Evolutionary conservation across 2,329 filamentous ascomycete species (phyloP).

Genomic region (Nemania sp.): DNA sequence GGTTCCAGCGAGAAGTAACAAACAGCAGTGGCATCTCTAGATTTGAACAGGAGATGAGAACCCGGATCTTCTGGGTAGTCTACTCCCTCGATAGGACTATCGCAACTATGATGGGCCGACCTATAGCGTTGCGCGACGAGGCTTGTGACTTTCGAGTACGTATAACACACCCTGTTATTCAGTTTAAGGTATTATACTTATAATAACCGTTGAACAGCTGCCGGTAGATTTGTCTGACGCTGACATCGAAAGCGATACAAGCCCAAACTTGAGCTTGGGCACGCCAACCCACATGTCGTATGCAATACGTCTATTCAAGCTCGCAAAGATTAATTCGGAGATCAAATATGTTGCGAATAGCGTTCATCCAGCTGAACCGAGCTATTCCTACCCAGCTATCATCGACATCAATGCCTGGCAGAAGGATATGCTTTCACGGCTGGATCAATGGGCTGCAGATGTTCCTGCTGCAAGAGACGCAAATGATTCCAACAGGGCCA

Average conservation of each 20-base stretch:
- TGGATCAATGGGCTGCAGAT: conserved; percentile 45
- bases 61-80: conserved; percentile 66
- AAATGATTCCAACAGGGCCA: conserved; percentile 45
- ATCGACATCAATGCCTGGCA: conserved; percentile 62
- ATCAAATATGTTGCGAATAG: conserved; percentile 69
- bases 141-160: conserved; percentile 63
- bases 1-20: conserved; percentile 63
- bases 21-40: conserved; percentile 58
- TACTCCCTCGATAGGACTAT: conserved; percentile 64
- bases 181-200: neutral
- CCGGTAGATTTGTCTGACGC: conserved; percentile 42
- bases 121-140: conserved; percentile 66
- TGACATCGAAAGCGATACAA: conserved; percentile 18
- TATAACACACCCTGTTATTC: neutral
- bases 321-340: conserved; percentile 64
- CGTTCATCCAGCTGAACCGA: conserved; percentile 59
- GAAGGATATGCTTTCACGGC: conserved; percentile 53
- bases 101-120: conserved; percentile 67
- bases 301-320: conserved; percentile 62
- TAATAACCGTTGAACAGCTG: conserved; percentile 28
- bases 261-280: neutral
- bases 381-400: conserved; percentile 57
- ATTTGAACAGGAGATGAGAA: conserved; percentile 66
- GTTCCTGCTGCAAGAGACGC: conserved; percentile 41
- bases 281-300: conserved; percentile 52